A percentile compares a stretch with the other conserved stretches of the same genome.
These are phyloP conservation scores for Bothriochloa decipiens DNA, from an alignment of 176 grass and related monocot species.

Conservation along the genomic window DNA sequence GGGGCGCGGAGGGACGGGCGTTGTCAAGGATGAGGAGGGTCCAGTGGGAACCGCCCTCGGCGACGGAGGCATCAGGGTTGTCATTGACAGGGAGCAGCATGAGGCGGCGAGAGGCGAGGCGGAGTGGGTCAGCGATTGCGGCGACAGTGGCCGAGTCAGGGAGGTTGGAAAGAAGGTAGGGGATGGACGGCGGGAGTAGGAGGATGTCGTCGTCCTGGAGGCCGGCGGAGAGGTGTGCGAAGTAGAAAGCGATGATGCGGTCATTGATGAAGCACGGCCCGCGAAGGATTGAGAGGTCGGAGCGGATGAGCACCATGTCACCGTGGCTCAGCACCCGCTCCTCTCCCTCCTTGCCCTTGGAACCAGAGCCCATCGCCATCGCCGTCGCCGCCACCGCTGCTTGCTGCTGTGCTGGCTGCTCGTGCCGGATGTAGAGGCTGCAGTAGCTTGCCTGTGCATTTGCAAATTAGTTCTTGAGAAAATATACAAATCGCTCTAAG, in stretches of 20 bases:
- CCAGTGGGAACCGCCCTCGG: constrained; percentile 77
- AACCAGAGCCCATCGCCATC: constrained; percentile 34
- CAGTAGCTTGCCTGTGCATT: too few relatives aligned
- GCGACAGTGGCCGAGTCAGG: constrained; percentile 46
- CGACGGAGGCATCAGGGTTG: constrained; percentile 51
- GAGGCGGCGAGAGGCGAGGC: constrained; percentile 50
- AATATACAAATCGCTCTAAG: too few relatives aligned
- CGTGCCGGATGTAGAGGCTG: too few relatives aligned
- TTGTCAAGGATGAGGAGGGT: constrained; percentile 58
- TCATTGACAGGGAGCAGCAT: constrained; percentile 74
- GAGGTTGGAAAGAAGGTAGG: constrained; percentile 77
- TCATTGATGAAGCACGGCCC: constrained; percentile 73
- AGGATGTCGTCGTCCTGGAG: constrained; percentile 42
- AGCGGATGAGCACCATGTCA: constrained; percentile 64
- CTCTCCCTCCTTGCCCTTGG: constrained; percentile 18
- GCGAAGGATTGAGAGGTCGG: constrained; percentile 66
- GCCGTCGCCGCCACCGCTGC: not conserved
- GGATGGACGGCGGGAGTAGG: constrained; percentile 66
- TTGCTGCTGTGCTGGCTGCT: too few relatives aligned
- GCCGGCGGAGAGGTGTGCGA: constrained; percentile 47
- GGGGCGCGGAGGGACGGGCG: constrained; percentile 23
- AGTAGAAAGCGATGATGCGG: constrained; percentile 79
- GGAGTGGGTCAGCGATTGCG: constrained; percentile 48
- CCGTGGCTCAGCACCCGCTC: constrained; percentile 59
- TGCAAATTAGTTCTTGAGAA: too few relatives aligned